phyloP scores from a whole-genome alignment of 2,329 filamentous ascomycete genomes.

The Colletotrichum eleusines region DNA sequence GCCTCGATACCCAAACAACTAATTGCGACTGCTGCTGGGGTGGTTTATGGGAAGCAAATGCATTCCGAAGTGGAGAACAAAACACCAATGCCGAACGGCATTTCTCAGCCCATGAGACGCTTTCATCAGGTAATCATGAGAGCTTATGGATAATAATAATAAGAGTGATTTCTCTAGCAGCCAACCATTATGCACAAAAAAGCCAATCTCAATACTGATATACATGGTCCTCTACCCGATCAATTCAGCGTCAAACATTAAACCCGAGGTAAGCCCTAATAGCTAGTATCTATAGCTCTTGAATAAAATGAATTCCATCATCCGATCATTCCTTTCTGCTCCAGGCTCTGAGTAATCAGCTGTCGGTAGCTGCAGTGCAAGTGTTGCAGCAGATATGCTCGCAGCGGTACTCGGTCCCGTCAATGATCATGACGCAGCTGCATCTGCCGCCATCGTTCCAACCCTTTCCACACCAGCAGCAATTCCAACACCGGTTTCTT shows the following conservation, averaged over 20 bases:
- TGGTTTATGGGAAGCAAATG: not conserved
- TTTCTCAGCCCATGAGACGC: not conserved
- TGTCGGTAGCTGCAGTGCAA: constrained; percentile 58
- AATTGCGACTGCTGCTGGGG: fast-evolving
- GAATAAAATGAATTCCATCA: not conserved
- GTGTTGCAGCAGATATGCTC: constrained; percentile 67
- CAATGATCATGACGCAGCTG: constrained; percentile 65
- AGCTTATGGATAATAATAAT: not conserved
- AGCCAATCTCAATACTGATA: not conserved
- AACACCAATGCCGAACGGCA: not conserved
- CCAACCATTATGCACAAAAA: not conserved
- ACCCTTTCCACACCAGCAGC: constrained; percentile 68
- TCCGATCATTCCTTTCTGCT: too few relatives aligned
- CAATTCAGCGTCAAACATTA: not conserved
- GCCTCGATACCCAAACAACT: too few relatives aligned
- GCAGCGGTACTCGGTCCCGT: constrained; percentile 62
- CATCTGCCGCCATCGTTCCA: constrained; percentile 64
- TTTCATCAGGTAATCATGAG: not conserved
- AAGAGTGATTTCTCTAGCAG: not conserved
- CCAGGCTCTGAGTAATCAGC: not conserved
- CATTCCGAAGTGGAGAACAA: not conserved
- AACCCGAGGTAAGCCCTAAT: not conserved
- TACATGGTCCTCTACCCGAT: not conserved
- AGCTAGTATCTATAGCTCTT: not conserved
- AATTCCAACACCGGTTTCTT: constrained; percentile 65